Conservation (phyloP, 1,139 yeast genomes). For the Pichia sp. region DNA sequence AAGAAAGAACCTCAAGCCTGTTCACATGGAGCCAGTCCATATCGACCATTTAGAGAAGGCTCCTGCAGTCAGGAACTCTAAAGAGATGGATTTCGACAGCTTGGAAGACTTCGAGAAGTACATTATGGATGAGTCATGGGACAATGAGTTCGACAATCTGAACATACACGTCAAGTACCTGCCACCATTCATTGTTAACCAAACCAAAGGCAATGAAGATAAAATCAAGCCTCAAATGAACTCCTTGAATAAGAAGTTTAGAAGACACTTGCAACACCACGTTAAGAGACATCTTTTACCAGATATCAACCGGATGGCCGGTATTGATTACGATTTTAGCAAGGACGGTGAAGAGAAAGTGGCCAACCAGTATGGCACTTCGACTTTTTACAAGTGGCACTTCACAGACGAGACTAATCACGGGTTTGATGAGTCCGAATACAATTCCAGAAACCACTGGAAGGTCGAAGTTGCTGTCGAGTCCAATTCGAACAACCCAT, state of each 20-base stretch:
- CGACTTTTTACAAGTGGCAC: slow-evolving; percentile 39
- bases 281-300: slow-evolving; percentile 64
- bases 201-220: slow-evolving; percentile 65
- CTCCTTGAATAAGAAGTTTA: slow-evolving; percentile 66
- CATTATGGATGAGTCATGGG: slow-evolving; percentile 70
- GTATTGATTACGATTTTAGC: slow-evolving; percentile 35
- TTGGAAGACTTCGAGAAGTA: slow-evolving; percentile 58
- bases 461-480: slow-evolving; percentile 49
- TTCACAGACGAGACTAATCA: slow-evolving; percentile 49
- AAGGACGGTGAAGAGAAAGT: slow-evolving; percentile 29
- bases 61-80: slow-evolving; percentile 32
- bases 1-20: slow-evolving; percentile 22
- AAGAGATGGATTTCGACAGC: slow-evolving; percentile 49
- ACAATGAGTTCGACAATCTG: slow-evolving; percentile 64
- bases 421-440: slow-evolving; percentile 49
- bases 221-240: slow-evolving; percentile 70
- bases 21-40: slow-evolving; percentile 29
- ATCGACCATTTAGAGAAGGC: slow-evolving; percentile 28
- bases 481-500: slow-evolving; percentile 50
- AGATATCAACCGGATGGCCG: slow-evolving; percentile 61
- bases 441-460: slow-evolving; percentile 47
- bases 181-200: slow-evolving; percentile 69
- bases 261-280: slow-evolving; percentile 72
- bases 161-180: slow-evolving; percentile 64
- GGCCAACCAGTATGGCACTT: slow-evolving; percentile 36